Base-by-base conservation (phyloP, 2,329 filamentous ascomycete genomes). In the Phoma sp. region DNA sequence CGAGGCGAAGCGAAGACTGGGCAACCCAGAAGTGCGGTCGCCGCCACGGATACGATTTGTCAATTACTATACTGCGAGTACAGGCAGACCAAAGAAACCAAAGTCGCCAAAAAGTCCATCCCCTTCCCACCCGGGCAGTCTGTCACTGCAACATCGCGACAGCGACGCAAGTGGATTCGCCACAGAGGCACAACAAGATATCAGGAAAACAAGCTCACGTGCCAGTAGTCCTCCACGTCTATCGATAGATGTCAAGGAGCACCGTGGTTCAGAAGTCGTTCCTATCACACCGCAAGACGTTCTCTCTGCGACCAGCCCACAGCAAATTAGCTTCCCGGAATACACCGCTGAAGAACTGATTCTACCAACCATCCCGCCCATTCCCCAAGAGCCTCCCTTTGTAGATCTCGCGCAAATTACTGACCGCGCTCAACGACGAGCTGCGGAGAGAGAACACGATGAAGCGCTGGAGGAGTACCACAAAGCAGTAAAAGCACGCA, bases 1-100 rank as follows among this genome's bases (percentile, higher is more conserved):
- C 12, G 77, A 80, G 34, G 69, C 61, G 36, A 73, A 46, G 50
- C 62, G 67, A 54, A 69, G 49, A 60, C 68, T 61, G 28, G 68
- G 54, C 30, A 68, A 67, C 62, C 71, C 60, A n/a, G 65, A 56
- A 18, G 59, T 61, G 43, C 64, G 45, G 39, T 67, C 57, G 59
- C 77, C 77, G 2, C 77, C 79, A 2, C 80, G 88, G 46, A 84
- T 95, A 10, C 83, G 92, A 14, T 96, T 96, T 66, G 81, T 91
- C 52, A 96, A 96, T 69, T 96, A 96, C 72, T 96, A 93, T 70
- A 96, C 92, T 1, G 84, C 90, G n/a, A 92, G 90, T 61, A 88
- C 89, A 9, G 92, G 92, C 3, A 81, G 85, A 59, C 71, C 74
- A 5, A 77, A 77, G 53, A 69, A 89, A 62, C 74, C 76, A 20